Base-by-base conservation (phyloP, 1,284 basidiomycete genomes). In the Ceratobasidium sp. region DNA sequence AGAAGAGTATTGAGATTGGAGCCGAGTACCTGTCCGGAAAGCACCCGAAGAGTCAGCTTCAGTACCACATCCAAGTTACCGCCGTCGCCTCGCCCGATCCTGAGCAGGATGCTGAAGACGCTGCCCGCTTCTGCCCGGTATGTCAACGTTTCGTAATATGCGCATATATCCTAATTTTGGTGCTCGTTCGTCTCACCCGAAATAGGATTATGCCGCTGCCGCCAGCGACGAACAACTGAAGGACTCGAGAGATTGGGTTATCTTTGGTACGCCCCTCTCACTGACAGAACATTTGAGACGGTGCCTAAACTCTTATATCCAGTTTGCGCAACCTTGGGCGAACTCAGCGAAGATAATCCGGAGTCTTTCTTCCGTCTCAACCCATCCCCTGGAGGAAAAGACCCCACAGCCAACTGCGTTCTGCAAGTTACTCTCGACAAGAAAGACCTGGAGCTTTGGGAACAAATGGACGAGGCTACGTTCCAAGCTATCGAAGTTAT, bases 21-120 rank as follows among this genome's bases (percentile, higher is more conserved):
- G 78, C 78, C 8, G 56, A 66, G 17, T 78, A 79, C 51, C 27
- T 79, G 31, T 78, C 78, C 4, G 78, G 78, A 31, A 69, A 75
- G 33, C 56, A 79, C 47, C 50, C 75, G 15, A 57, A 29, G 4
- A 76, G 44, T 33, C 22, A 72, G 41, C 63, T 78, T 19, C 78
- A 79, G 63, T 79, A 79, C 54, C 78, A 79, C 24, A 59, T 77
- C 22, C 78, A 79, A 50, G 59, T 79, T 53, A 77, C 78, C 4
- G 77, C 78, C 0, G 64, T 77, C 15, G 19, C 53, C 27, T 77
- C 76, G 9, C 76, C 76, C 3, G 48, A 77, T 60, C 76, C 73
- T 22, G 45, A 31, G 33, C 41, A 65, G 41, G 75, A 77, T 50
- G 76, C 76, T 9, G 76, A 76, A 45, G 76, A 77, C 64, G 76